Percentiles rank a stretch among this genome's conserved stretches.
phyloP scores from a whole-genome alignment of 495 filamentous ascomycete genomes.

The Neurospora hispaniola region DNA sequence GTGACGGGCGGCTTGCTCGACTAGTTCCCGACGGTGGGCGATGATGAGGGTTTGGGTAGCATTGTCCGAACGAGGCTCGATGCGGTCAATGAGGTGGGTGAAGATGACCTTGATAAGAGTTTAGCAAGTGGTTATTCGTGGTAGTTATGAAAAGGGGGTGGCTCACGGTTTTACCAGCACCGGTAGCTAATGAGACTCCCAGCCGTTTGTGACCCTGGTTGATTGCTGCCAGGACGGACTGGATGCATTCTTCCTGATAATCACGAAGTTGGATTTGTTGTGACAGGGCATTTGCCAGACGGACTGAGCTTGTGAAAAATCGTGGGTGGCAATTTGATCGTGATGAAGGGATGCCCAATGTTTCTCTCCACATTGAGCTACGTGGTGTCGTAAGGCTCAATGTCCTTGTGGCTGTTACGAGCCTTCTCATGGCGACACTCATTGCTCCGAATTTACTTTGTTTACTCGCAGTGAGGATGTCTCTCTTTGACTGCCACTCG shows the following conservation, averaged over 20 bases:
- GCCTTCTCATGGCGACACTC: not conserved
- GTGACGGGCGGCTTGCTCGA: conserved; percentile 84
- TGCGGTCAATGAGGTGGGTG: conserved; percentile 80
- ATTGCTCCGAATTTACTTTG: not conserved
- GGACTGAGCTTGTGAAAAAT: not conserved
- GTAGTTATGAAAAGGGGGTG: not conserved
- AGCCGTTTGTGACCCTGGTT: conserved; percentile 66
- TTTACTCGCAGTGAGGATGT: not conserved
- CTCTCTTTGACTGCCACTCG: not conserved
- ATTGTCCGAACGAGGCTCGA: conserved; percentile 42
- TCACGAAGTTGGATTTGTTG: conserved; percentile 49
- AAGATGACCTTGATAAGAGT: conserved; percentile 63
- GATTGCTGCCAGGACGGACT: conserved; percentile 65
- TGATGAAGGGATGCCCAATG: not conserved
- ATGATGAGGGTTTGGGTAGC: conserved; percentile 81
- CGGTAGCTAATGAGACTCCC: conserved; percentile 85
- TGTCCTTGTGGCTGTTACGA: not conserved
- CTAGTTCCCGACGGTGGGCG: conserved; percentile 87
- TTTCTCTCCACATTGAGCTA: not conserved
- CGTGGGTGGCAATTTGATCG: not conserved
- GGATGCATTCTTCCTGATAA: conserved; percentile 86
- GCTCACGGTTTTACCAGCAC: conserved; percentile 80
- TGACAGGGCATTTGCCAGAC: not conserved
- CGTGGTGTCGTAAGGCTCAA: not conserved
- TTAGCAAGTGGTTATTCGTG: not conserved